Base-by-base conservation (phyloP, 495 filamentous ascomycete genomes). In the Lasiosphaeris hirsuta region DNA sequence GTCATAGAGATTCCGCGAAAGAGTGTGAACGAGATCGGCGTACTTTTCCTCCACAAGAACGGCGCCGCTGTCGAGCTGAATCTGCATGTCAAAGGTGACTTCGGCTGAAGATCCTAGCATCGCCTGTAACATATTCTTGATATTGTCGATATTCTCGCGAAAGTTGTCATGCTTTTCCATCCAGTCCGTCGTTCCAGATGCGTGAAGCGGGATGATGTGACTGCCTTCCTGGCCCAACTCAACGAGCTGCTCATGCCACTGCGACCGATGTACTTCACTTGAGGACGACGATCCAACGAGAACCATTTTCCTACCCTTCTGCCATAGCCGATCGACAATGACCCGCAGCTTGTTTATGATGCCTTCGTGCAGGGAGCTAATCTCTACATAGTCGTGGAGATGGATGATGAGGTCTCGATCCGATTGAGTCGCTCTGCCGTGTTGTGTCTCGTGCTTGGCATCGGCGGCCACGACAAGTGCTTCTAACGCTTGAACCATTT, bases 371-470 rank as follows among this genome's bases (percentile, higher is more conserved):
- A 87, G 84, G 51, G 75, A 73, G 60, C 78, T 81, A 10, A 97
- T 76, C 42, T 94, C 88, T 23, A 83, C 82, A 63, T 90, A 90
- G 65, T 96, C 92, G 61, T 86, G 83, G 9, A 97, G 70, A 47
- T 91, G 87, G 8, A 98, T 73, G 56, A 97, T 90, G 1, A 80
- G 63, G 42, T 63, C 62, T 39, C 66, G 63, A 9, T 67, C 54
- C 33, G 34, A 8, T 17, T 17, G 39, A 8, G 45, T 41, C 30
- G 15, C 11, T 7, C 10, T 37, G 33, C 42, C n/a, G 15, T 7
- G 23, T 41, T 17, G 19, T 10, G 46, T 17, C 23, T 49, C 38
- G 44, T 62, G 51, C 41, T 68, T 65, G n/a, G 54, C 57, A 39
- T 69, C 63, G 7, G 66, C 70, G 10, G 66, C 63, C 30, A 54